Conservation (phyloP, 345 rosid species). For the Acer saccharum region DNA sequence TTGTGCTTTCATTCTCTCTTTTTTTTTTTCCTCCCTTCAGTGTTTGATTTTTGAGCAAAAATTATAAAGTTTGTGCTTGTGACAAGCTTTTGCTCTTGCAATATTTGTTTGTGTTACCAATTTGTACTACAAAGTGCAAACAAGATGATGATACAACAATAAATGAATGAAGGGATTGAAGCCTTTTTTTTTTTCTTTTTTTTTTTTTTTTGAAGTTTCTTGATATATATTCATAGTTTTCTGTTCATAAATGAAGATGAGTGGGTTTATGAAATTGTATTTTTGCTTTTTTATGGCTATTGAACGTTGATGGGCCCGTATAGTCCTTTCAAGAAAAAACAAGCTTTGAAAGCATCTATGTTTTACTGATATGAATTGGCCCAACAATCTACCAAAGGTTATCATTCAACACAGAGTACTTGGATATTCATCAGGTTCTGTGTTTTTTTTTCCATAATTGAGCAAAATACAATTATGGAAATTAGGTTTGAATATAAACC, state of each 20-base stretch:
- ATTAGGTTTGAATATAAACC: background rate
- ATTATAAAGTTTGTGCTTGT: conserved; percentile 7
- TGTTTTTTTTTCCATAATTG: too few relatives aligned
- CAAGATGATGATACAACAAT: background rate
- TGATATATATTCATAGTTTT: background rate
- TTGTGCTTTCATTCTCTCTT: background rate
- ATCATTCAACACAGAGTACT: background rate
- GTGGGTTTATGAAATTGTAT: background rate
- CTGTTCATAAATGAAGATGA: background rate
- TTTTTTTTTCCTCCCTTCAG: background rate
- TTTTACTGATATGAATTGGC: background rate
- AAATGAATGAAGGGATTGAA: conserved; percentile 25
- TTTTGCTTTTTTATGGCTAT: background rate
- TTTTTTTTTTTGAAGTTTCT: background rate
- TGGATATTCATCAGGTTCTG: background rate
- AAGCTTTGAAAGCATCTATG: background rate
- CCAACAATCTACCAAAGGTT: background rate
- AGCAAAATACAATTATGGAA: background rate
- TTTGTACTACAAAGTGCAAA: conserved; percentile 11
- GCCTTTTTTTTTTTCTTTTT: background rate
- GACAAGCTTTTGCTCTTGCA: background rate
- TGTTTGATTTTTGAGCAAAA: conserved; percentile 22
- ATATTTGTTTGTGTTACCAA: conserved; percentile 15
- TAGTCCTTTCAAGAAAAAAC: background rate
- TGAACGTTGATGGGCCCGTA: conserved; percentile 4